Evolutionary conservation across 2,329 filamentous ascomycete species (phyloP).

Genomic region (Hypoxylon sp.): DNA sequence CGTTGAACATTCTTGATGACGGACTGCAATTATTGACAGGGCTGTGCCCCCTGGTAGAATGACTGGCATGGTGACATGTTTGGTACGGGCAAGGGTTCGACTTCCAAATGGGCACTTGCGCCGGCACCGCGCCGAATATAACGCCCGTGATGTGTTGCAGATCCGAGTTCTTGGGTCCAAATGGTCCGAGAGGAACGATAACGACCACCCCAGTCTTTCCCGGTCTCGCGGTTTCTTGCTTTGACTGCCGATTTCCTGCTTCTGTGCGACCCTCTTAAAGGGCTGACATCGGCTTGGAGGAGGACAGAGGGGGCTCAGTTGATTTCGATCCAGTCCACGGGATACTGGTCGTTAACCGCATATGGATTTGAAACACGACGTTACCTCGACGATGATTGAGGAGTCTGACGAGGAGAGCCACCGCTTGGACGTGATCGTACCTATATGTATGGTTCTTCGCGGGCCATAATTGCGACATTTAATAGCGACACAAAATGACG

Average conservation of each 20-base stretch:
- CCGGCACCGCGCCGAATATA: slow-evolving; percentile 29
- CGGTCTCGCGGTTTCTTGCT: slow-evolving; percentile 20
- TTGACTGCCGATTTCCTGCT: slow-evolving; percentile 3
- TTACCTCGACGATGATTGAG: slow-evolving; percentile 32
- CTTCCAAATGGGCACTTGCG: slow-evolving; percentile 35
- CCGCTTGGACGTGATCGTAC: slow-evolving; percentile 30
- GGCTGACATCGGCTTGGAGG: neutral
- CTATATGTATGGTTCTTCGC: slow-evolving; percentile 19
- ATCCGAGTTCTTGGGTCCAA: slow-evolving; percentile 41
- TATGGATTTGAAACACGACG: slow-evolving; percentile 33
- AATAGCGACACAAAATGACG: slow-evolving; percentile 32
- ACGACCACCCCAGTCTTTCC: slow-evolving; percentile 18
- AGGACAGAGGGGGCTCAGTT: neutral
- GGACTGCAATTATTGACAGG: slow-evolving; percentile 34
- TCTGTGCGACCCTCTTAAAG: neutral
- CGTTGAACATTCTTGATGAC: slow-evolving; percentile 29
- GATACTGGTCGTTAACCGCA: slow-evolving; percentile 13
- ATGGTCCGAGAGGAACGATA: slow-evolving; percentile 27
- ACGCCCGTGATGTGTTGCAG: slow-evolving; percentile 34
- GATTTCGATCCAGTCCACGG: slow-evolving; percentile 2
- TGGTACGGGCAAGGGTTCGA: slow-evolving; percentile 25
- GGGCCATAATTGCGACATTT: slow-evolving; percentile 34
- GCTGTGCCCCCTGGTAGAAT: slow-evolving; percentile 37
- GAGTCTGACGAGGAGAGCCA: slow-evolving; percentile 20
- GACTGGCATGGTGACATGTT: slow-evolving; percentile 34